phyloP scores from a whole-genome alignment of 495 filamentous ascomycete genomes.

The Neurospora hispaniola region DNA sequence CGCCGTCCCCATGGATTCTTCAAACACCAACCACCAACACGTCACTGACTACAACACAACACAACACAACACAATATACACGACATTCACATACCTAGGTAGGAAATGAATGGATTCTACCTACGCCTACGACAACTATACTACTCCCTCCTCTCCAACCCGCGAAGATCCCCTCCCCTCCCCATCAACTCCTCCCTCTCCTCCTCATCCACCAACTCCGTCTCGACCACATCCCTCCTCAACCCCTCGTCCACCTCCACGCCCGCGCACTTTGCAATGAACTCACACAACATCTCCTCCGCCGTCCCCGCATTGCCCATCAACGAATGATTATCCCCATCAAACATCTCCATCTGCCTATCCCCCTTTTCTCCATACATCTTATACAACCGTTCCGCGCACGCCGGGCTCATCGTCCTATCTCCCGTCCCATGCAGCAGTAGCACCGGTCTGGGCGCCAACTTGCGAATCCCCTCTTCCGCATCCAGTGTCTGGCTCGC shows the following conservation, averaged over 20 bases:
- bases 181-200: conserved; percentile 23
- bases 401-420: conserved; percentile 18
- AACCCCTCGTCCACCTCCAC: conserved; percentile 8
- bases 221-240: conserved; percentile 12
- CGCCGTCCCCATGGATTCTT: neutral
- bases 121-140: neutral
- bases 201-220: conserved; percentile 19
- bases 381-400: conserved; percentile 27
- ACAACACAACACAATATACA: neutral
- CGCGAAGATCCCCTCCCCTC: conserved; percentile 23
- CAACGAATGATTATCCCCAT: conserved; percentile 33
- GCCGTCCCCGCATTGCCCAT: conserved; percentile 22
- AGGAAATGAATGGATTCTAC: neutral
- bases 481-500: conserved; percentile 24
- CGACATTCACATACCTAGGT: neutral
- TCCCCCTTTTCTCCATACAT: conserved; percentile 25
- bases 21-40: no score
- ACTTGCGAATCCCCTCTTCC: conserved; percentile 12
- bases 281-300: conserved; percentile 28
- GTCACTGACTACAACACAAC: no score
- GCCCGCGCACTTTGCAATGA: conserved; percentile 20
- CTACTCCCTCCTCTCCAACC: conserved; percentile 23
- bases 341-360: conserved; percentile 30
- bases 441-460: conserved; percentile 26
- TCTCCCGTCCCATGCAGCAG: conserved; percentile 32